Evolutionary conservation across 768 basidiomycete genomes (phyloP), one percentile per base, ranked within the genome.

Genomic region (Strobilomyces confusus): DNA sequence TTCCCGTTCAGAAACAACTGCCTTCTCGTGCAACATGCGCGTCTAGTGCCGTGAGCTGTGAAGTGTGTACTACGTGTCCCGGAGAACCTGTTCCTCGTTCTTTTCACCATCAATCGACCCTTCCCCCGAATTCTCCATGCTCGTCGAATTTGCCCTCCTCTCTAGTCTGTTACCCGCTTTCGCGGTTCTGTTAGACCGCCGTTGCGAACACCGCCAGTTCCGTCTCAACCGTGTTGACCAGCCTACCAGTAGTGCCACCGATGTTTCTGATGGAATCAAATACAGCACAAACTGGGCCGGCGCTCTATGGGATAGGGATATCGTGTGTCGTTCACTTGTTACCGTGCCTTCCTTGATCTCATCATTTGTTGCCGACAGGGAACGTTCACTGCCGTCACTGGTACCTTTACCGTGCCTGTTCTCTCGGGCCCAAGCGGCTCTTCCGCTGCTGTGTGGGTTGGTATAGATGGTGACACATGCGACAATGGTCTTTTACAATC

Each of bases 401-500:
- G 38, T 7, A 60, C 51, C 17, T 41, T 56, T 23, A 22, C 41
- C 1, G 44, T 47, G 17, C 51, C 54, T 4, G 2, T 0, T 3
- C 26, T 33, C 14, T 36, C 19, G 9, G 52, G 57, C 22, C 0
- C 14, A 2, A 1, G 1, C 3, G 29, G 30, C 9, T 3, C 23
- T n/a, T 23, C 38, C 40, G 41, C 37, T 5, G 13, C 32, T 44
- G 26, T 32, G 14, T 56, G 48, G 54, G 43, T 56, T 2, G 54
- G 58, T 12, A 41, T 60, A 19, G 51, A 60, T 22, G 58, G 58
- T 3, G 15, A 43, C 32, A 44, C 15, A 2, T 59, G 54, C 22
- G 23, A 9, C 13, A 26, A 4, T 8, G 23, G 23, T 15, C 23
- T 43, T 25, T 23, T 43, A 23, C 22, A 25, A 6, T 9, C 41